Percentiles rank a stretch among this genome's conserved stretches.
Evolutionary conservation across 1,284 basidiomycete genomes (phyloP).

Genomic region (Ceratobasidium sp.): DNA sequence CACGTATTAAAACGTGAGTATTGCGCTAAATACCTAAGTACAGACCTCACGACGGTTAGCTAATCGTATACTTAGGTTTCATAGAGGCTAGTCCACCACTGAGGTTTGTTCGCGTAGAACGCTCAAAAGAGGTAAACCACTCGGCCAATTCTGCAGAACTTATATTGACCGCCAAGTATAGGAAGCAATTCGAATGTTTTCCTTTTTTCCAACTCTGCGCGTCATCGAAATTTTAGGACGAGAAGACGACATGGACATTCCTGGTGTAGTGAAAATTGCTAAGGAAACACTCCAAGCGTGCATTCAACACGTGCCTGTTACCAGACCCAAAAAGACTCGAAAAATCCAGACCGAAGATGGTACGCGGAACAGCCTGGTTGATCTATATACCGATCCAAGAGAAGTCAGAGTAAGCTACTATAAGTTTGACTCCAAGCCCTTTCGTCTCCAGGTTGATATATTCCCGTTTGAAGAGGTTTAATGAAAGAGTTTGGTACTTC

Average conservation of each 20-base stretch:
- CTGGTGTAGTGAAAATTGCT: neutral
- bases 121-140: neutral
- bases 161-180: neutral
- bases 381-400: constrained; percentile 2
- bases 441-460: too few species aligned
- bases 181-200: neutral
- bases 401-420: neutral
- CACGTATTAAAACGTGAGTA: constrained; percentile 1
- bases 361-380: neutral
- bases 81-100: constrained; percentile 6
- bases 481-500: too few species aligned
- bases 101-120: neutral
- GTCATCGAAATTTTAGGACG: neutral
- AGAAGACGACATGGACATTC: neutral
- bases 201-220: neutral
- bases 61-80: neutral
- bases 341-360: neutral
- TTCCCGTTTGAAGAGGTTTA: too few species aligned
- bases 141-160: neutral
- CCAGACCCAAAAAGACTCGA: neutral
- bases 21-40: too few species aligned
- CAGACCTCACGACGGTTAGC: neutral
- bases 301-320: neutral
- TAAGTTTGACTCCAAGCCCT: too few species aligned
- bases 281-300: neutral